Percentiles rank a stretch among this genome's conserved stretches.
These are phyloP conservation scores for Ustilago sp. DNA, from an alignment of 1,284 basidiomycete genomes.

Conservation along the genomic window DNA sequence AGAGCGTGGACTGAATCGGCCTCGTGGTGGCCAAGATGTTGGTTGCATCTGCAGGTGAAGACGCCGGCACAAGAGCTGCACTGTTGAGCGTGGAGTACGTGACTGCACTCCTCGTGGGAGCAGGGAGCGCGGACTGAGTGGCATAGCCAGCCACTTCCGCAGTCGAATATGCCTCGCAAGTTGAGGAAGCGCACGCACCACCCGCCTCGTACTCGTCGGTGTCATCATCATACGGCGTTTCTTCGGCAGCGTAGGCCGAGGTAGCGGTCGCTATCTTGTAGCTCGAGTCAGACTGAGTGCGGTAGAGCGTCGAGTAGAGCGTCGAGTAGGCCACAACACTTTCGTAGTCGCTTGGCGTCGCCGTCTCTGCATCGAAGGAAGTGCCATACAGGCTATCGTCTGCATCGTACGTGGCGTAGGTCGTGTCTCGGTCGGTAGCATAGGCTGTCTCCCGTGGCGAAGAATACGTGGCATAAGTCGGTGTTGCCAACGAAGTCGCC, in stretches of 20 bases:
- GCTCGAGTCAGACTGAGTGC: background rate
- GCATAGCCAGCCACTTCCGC: background rate
- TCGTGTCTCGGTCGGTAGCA: background rate
- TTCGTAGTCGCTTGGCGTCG: background rate
- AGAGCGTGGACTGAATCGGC: constrained; percentile 1
- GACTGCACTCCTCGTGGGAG: background rate
- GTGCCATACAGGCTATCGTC: background rate
- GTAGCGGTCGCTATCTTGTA: background rate
- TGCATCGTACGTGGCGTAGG: background rate
- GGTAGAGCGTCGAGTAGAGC: background rate
- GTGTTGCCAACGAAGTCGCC: background rate
- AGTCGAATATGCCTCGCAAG: background rate
- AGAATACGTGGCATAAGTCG: background rate
- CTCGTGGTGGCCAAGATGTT: constrained; percentile 4
- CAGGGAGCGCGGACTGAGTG: background rate
- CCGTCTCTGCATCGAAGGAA: background rate
- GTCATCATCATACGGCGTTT: background rate
- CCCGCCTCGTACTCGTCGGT: constrained; percentile 2
- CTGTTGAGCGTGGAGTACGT: background rate
- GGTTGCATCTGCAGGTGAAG: background rate
- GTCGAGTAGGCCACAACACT: constrained; percentile 1
- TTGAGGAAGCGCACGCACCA: background rate
- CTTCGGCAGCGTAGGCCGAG: background rate
- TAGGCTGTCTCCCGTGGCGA: background rate
- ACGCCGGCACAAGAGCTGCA: background rate